Base-by-base conservation (phyloP, 2,329 filamentous ascomycete species). In the Colletotrichum costaricense region DNA sequence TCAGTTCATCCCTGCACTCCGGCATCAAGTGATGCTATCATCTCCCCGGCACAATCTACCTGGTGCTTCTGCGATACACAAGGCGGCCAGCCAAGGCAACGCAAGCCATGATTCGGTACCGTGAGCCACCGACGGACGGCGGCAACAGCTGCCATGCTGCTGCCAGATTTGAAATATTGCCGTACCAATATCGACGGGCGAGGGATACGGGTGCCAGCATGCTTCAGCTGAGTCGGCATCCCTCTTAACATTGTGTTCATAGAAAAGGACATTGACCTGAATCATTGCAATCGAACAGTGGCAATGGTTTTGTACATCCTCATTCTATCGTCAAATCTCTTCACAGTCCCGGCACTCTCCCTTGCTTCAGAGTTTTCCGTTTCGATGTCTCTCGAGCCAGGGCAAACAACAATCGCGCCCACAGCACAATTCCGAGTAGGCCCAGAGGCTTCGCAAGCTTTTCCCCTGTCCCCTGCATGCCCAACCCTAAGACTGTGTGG, bases 391-490 rank as follows among this genome's bases (percentile, higher is more conserved):
- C 22, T 9, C 8, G 42, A 30, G 42, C 28, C 19, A 28, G 33
- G 28, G 5, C 30, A 58, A 59, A 14, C 62, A 66, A 28, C 22
- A 3, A 30, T 49, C 28, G 42, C 9, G 14, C 30, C 2, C n/a
- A 8, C 12, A 8, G 19, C 54, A 69, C 52, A 1, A 49, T n/a
- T 9, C 19, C 42, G 42, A 55, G 33, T 12, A 22, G 38, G 65
- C 54, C 1, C 16, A 66, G 54, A 35, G 57, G 35, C 35, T 26
- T 63, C 16, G 28, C 19, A 59, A 35, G 60, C 54, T 56, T 64
- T 5, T n/a, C 54, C 67, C 67, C 55, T 65, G 60, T 49, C 67
- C 49, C 70, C 42, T 65, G 70, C 64, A 63, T 68, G 24, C 33
- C 22, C 57, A 68, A 57, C 30, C 64, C 38, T 54, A 38, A n/a